Percentiles rank a stretch among this genome's conserved stretches.
phyloP scores from a whole-genome alignment of 306 rosid genomes.

The Quercus engelmannii region DNA sequence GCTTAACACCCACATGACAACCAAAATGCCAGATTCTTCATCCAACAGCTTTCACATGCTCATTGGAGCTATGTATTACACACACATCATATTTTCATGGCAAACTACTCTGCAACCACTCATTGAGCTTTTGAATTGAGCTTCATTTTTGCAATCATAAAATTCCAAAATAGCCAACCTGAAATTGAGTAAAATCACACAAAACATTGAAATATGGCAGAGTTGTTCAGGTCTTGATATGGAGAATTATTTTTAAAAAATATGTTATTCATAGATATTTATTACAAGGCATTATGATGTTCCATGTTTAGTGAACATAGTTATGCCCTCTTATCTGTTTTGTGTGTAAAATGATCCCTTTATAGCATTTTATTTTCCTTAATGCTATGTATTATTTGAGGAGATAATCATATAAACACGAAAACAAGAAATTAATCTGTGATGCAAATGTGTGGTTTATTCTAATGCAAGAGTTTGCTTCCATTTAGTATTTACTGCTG shows the following conservation, averaged over 20 bases:
- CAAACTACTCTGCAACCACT: background rate
- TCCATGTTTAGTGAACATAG: background rate
- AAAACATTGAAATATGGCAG: background rate
- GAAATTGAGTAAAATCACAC: background rate
- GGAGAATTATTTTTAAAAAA: background rate
- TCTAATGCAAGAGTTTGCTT: background rate
- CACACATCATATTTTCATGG: background rate
- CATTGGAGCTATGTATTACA: background rate
- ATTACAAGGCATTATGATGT: background rate
- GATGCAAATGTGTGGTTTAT: background rate
- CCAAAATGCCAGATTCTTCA: background rate
- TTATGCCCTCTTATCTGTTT: background rate
- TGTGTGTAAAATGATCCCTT: background rate
- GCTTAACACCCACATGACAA: background rate
- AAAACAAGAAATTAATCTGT: background rate
- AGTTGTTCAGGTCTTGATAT: background rate
- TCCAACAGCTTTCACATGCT: background rate
- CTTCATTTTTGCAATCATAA: background rate
- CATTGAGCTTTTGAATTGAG: background rate
- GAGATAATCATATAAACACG: background rate
- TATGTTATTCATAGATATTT: too few species aligned
- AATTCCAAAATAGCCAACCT: background rate
- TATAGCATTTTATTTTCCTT: background rate
- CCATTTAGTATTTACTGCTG: background rate
- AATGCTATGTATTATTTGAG: background rate